Conservation (phyloP, 352 stramenopile genomes). For the Saprolegnia diclina region DNA sequence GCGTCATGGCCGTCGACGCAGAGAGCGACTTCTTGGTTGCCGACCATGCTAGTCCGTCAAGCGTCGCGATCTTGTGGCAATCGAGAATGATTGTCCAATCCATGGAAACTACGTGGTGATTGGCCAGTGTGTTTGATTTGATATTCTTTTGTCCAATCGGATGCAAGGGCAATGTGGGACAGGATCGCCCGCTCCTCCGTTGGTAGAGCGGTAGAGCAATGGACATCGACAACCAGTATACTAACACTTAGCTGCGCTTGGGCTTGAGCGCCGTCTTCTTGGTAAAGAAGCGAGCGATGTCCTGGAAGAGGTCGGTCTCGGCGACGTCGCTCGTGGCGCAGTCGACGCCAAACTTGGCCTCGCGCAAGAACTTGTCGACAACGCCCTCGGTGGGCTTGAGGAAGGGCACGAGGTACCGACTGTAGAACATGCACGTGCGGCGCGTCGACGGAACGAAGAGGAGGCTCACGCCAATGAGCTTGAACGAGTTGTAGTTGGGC, state of each 20-base stretch:
- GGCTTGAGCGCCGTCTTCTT: not conserved
- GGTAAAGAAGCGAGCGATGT: not conserved
- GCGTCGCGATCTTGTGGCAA: not conserved
- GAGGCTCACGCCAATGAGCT: slow-evolving; percentile 78
- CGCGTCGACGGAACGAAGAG: slow-evolving; percentile 77
- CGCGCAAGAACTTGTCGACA: slow-evolving; percentile 27
- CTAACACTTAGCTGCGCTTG: not conserved
- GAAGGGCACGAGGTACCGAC: slow-evolving; percentile 43
- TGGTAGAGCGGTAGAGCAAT: not conserved
- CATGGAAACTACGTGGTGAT: not conserved
- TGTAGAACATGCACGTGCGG: slow-evolving; percentile 73
- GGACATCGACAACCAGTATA: too few species aligned
- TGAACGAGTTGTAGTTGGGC: slow-evolving; percentile 64
- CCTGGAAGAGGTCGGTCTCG: slow-evolving; percentile 21
- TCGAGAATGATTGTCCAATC: not conserved
- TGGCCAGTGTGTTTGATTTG: not conserved
- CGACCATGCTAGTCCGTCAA: not conserved
- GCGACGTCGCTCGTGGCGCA: slow-evolving; percentile 1
- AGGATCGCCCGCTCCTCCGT: not conserved
- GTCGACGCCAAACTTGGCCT: slow-evolving; percentile 32
- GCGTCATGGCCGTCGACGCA: not conserved
- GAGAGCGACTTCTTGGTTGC: not conserved
- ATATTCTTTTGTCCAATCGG: not conserved
- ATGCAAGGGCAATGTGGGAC: not conserved
- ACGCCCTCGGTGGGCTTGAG: slow-evolving; percentile 22